Percentiles rank a stretch among this genome's conserved stretches.
These are phyloP conservation scores for Zygosaccharomyces gambellarensis DNA, from an alignment of 805 yeast species.

Conservation along the genomic window DNA sequence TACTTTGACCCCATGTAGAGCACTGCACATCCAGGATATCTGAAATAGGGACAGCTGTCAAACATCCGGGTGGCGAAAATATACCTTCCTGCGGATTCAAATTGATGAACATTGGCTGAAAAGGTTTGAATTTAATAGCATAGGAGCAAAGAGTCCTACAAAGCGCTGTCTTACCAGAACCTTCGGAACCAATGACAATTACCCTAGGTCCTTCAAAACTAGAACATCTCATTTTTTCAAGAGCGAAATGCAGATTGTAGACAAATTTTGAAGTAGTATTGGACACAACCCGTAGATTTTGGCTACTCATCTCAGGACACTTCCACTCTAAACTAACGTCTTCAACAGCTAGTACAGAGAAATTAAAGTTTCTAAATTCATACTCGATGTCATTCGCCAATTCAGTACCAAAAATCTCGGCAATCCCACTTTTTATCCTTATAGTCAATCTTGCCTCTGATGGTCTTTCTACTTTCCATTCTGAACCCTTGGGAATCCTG, in stretches of 20 bases:
- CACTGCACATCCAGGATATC: slow-evolving; percentile 72
- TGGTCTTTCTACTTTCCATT: slow-evolving; percentile 35
- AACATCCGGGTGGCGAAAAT: slow-evolving; percentile 73
- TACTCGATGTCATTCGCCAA: slow-evolving; percentile 67
- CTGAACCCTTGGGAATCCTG: slow-evolving; percentile 22
- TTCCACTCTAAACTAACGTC: slow-evolving; percentile 59
- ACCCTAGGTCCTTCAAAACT: slow-evolving; percentile 42
- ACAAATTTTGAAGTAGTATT: slow-evolving; percentile 69
- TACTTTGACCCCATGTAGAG: slow-evolving; percentile 70
- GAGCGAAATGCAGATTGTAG: slow-evolving; percentile 67
- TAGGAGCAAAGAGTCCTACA: slow-evolving; percentile 67
- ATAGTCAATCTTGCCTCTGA: slow-evolving; percentile 39
- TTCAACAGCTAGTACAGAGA: slow-evolving; percentile 54
- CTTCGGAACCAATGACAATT: slow-evolving; percentile 65
- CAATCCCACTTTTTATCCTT: slow-evolving; percentile 56
- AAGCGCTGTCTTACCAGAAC: slow-evolving; percentile 75
- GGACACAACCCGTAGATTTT: slow-evolving; percentile 43
- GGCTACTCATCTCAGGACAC: slow-evolving; percentile 29
- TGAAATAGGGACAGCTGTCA: slow-evolving; percentile 78
- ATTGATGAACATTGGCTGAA: slow-evolving; percentile 69
- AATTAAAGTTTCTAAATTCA: slow-evolving; percentile 49
- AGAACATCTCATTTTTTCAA: slow-evolving; percentile 50
- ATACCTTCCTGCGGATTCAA: slow-evolving; percentile 71
- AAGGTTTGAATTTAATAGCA: slow-evolving; percentile 61
- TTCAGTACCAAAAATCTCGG: slow-evolving; percentile 92